Conservation (phyloP, 106 monocot species). For the Phalaenopsis equestris region DNA sequence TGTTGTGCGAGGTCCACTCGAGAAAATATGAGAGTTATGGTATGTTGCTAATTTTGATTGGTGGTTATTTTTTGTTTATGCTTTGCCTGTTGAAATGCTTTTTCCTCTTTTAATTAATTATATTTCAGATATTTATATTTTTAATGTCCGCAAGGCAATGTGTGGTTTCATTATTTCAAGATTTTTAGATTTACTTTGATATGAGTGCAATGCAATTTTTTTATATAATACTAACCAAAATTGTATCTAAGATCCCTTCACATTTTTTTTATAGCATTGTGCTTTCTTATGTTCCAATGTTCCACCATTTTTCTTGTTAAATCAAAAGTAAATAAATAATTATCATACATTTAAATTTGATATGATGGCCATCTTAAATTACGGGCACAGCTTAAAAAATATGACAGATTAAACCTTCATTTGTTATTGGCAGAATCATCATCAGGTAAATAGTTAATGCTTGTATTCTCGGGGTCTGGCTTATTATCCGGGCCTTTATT, state of each 20-base stretch:
- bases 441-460: neutral
- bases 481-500: neutral
- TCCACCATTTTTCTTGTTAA: neutral
- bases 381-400: neutral
- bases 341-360: neutral
- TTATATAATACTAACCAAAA: too few relatives aligned
- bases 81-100: neutral
- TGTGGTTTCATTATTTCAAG: neutral
- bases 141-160: neutral
- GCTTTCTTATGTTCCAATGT: neutral
- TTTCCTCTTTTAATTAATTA: neutral
- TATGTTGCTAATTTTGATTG: slow-evolving; percentile 21
- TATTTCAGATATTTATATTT: neutral
- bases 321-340: neutral
- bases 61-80: neutral
- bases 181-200: neutral
- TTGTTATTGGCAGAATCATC: neutral
- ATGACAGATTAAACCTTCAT: neutral
- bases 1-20: slow-evolving; percentile 54
- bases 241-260: too few relatives aligned
- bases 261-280: neutral
- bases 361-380: neutral
- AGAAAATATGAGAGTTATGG: slow-evolving; percentile 79
- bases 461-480: neutral
- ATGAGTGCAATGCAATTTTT: neutral